Base-by-base conservation (phyloP, 2,329 filamentous ascomycete species). In the Botrytis byssoidea region DNA sequence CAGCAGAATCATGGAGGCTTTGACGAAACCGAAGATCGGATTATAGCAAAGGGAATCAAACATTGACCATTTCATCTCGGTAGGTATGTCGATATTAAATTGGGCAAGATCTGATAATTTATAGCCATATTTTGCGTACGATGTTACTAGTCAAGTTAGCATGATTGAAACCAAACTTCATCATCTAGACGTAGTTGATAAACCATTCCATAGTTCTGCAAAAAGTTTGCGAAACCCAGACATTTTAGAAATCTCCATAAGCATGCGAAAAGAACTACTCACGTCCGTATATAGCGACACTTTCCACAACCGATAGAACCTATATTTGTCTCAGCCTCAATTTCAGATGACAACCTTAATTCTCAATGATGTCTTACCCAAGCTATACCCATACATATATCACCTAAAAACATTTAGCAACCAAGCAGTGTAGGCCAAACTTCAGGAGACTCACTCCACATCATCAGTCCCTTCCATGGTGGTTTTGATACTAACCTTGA, bases 11-110 rank as follows among this genome's bases (percentile, higher is more conserved):
- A 85, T 80, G 0, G 85, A 86, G 9, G 82, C 81, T 78, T 86
- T 86, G 75, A 85, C 81, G 22, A 86, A 80, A 5, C 83, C 83
- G 7, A 86, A 77, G 61, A 86, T 84, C 0, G 85, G 84, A 66
- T 85, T 85, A 79, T 86, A 86, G 12, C 70, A 71, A 40, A 71
- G 59, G n/a, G 70, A 65, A 42, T 84, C 60, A 64, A 74, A 80
- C 80, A 83, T 73, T 79, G 76, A 32, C 69, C 76, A 71, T 20
- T 75, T 74, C 59, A 65, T 42, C 32, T 32, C 7, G 4, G 70
- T 71, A 29, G 59, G 22, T 14, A 55, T 32, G 29, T 71, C 60
- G 42, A 51, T 65, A 12, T 18, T 40, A 12, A 71, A 71, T 40
- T 65, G 44, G 42, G 25, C 44, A 5, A 74, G 48, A 29, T 76